Percentiles rank a stretch among this genome's conserved stretches.
Conservation (phyloP, 352 stramenopile species). For the Pythium oligandrum region DNA sequence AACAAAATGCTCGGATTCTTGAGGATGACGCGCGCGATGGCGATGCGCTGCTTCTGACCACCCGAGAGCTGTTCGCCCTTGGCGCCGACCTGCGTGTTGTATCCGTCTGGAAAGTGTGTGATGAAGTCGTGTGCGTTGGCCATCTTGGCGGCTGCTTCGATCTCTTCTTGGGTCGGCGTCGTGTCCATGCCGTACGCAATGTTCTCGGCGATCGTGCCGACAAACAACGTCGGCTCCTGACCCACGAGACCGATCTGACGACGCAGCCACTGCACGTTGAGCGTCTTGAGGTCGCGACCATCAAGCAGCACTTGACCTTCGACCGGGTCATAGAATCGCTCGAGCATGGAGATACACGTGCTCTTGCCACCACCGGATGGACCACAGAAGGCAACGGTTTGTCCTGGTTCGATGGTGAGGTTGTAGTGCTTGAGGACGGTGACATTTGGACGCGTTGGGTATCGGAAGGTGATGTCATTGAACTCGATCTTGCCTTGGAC, state of each 20-base stretch:
- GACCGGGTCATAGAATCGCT: constrained; percentile 73
- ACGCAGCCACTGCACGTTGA: constrained; percentile 82
- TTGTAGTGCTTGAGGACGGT: constrained; percentile 14
- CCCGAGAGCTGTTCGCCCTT: too few species aligned
- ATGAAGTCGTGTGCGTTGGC: too few species aligned
- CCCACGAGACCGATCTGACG: constrained; percentile 31
- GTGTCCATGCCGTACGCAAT: too few species aligned
- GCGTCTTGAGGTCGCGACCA: constrained; percentile 50
- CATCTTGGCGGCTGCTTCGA: too few species aligned
- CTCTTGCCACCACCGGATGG: constrained; percentile 15
- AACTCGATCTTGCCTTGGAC: constrained; percentile 9
- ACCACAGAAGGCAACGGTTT: constrained; percentile 14
- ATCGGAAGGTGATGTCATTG: constrained; percentile 7
- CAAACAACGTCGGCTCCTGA: constrained; percentile 38
- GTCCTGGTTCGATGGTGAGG: constrained; percentile 8
- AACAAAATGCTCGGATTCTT: too few species aligned
- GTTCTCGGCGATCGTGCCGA: constrained; percentile 24
- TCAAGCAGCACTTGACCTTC: constrained; percentile 23
- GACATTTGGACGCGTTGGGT: constrained; percentile 10
- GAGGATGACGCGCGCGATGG: too few species aligned
- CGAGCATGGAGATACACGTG: constrained; percentile 43
- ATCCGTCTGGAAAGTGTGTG: too few species aligned
- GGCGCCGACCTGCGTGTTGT: too few species aligned
- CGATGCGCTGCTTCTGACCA: too few species aligned
- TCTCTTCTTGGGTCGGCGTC: too few species aligned